Evolutionary conservation across 2,329 filamentous ascomycete genomes (phyloP).

Genomic region (Fusarium tupiense): DNA sequence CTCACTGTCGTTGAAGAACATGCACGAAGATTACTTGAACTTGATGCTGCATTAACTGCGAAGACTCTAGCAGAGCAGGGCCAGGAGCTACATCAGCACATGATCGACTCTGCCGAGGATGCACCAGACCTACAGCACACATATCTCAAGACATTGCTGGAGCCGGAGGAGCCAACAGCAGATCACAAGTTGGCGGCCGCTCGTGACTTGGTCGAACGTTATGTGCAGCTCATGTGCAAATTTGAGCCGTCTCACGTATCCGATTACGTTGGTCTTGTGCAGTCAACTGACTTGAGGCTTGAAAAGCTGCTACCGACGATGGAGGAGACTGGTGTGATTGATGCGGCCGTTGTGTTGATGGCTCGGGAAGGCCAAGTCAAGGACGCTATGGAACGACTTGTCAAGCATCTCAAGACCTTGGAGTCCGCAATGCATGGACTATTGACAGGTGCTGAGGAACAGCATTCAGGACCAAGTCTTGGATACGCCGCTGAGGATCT

Average conservation of each 20-base stretch:
- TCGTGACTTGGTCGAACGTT: slow-evolving; percentile 78
- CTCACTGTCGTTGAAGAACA: slow-evolving; percentile 72
- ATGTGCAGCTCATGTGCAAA: slow-evolving; percentile 90
- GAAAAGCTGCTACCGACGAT: slow-evolving; percentile 85
- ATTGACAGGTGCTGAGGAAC: slow-evolving; percentile 68
- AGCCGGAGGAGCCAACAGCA: slow-evolving; percentile 59
- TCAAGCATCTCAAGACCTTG: slow-evolving; percentile 81
- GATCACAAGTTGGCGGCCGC: slow-evolving; percentile 52
- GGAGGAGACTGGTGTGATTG: slow-evolving; percentile 88
- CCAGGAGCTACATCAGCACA: slow-evolving; percentile 71
- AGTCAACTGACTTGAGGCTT: slow-evolving; percentile 80
- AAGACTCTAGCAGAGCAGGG: slow-evolving; percentile 69
- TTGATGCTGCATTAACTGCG: slow-evolving; percentile 74
- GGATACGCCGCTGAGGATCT: slow-evolving; percentile 77
- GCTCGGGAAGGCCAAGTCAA: slow-evolving; percentile 85
- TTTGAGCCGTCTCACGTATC: slow-evolving; percentile 86
- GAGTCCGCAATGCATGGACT: slow-evolving; percentile 82
- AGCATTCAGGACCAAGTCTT: slow-evolving; percentile 59
- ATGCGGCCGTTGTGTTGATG: slow-evolving; percentile 92
- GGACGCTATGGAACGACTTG: slow-evolving; percentile 84
- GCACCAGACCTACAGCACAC: slow-evolving; percentile 73
- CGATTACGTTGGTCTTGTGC: slow-evolving; percentile 81
- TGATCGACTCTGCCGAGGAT: slow-evolving; percentile 70
- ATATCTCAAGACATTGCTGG: slow-evolving; percentile 82
- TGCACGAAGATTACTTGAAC: slow-evolving; percentile 71